These are phyloP conservation scores for Mycena maculata DNA, from an alignment of 768 basidiomycete genomes.

Conservation along the genomic window DNA sequence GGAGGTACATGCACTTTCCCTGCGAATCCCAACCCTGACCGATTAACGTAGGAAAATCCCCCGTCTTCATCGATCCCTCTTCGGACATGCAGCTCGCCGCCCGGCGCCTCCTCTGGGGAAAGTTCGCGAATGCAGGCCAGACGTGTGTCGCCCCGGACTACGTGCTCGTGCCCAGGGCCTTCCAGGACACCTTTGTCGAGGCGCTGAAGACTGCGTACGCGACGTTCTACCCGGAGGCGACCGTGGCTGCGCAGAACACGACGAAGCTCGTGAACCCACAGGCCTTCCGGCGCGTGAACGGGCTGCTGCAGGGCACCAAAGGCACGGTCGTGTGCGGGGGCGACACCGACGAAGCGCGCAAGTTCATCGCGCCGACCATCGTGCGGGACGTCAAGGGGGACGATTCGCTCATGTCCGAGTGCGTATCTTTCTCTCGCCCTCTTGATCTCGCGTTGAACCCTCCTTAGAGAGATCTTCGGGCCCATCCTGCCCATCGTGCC, in stretches of 20 bases:
- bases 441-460: not conserved
- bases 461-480: conserved; percentile 82
- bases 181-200: conserved; percentile 58
- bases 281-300: conserved; percentile 71
- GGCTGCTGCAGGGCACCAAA: conserved; percentile 71
- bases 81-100: conserved; percentile 76
- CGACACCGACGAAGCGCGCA: conserved; percentile 62
- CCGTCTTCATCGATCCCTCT: conserved; percentile 77
- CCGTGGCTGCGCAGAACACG: not conserved
- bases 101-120: conserved; percentile 86
- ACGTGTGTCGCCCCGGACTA: conserved; percentile 77
- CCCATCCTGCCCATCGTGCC: conserved; percentile 82
- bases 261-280: conserved; percentile 63
- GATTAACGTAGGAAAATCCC: conserved; percentile 66
- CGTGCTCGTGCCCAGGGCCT: conserved; percentile 57
- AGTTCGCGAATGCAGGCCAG: conserved; percentile 80
- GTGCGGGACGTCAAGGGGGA: conserved; percentile 69
- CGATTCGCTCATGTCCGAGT: conserved; percentile 86
- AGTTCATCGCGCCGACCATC: conserved; percentile 80
- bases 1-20: conserved; percentile 51
- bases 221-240: conserved; percentile 66
- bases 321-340: conserved; percentile 78
- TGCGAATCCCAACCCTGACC: not conserved
- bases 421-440: conserved; percentile 39
- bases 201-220: conserved; percentile 60